Evolutionary conservation across 805 yeast genomes (phyloP).

Genomic region (Gaillardinia entomophila): DNA sequence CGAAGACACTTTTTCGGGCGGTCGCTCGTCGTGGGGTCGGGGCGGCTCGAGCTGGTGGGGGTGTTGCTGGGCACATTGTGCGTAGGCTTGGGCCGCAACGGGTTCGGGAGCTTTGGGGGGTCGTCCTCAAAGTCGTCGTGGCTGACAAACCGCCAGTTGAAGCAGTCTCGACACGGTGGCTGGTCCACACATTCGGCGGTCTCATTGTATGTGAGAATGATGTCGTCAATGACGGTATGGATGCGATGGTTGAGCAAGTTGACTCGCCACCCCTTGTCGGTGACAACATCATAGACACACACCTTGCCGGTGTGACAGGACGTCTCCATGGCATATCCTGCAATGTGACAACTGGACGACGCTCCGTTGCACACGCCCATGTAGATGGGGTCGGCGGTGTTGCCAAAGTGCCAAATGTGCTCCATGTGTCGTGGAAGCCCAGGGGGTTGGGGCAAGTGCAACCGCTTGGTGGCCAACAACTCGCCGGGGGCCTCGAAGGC

Average conservation of each 20-base stretch:
- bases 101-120: slow-evolving; percentile 33
- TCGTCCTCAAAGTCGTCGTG: slow-evolving; percentile 38
- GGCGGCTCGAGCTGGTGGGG: slow-evolving; percentile 1
- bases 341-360: slow-evolving; percentile 79
- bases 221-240: slow-evolving; percentile 81
- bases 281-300: slow-evolving; percentile 85
- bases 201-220: slow-evolving; percentile 64
- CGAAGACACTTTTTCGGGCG: slow-evolving; percentile 43
- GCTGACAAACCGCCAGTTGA: slow-evolving; percentile 74
- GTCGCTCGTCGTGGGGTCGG: slow-evolving; percentile 1
- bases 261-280: slow-evolving; percentile 87
- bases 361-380: slow-evolving; percentile 98
- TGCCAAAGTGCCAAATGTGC: slow-evolving; percentile 91
- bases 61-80: slow-evolving; percentile 2
- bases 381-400: slow-evolving; percentile 93
- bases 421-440: slow-evolving; percentile 75
- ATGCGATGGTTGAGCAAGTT: slow-evolving; percentile 84
- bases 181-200: slow-evolving; percentile 72
- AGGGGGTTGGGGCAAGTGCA: slow-evolving; percentile 92
- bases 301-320: slow-evolving; percentile 87
- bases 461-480: slow-evolving; percentile 68
- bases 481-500: slow-evolving; percentile 95
- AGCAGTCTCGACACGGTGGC: slow-evolving; percentile 86
- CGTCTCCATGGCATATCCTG: slow-evolving; percentile 96
- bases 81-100: slow-evolving; percentile 21